Evolutionary conservation across 257 asterid genomes (phyloP), one percentile per base, ranked within the genome.

Genomic region (Forsythia viridissima): DNA sequence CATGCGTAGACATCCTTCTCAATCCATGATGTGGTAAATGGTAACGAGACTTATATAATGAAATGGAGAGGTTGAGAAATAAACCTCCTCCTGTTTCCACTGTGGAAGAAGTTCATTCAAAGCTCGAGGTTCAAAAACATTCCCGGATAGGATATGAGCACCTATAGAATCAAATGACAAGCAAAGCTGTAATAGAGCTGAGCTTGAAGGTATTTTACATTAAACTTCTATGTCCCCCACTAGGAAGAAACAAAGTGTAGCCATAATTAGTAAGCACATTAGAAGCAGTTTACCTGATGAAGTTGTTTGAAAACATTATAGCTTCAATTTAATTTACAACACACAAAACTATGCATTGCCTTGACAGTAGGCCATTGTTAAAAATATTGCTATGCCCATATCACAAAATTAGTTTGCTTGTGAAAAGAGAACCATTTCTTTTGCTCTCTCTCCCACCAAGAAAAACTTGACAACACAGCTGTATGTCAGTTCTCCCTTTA

Each of bases 81-180:
- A 72, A 82, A 92, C 99, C 94, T 93, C 91, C 79, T 92, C 96
- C 77, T 87, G 80, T 77, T 88, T 96, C 99, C 99, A 96, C 9
- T 77, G 87, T 4, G 99, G 99, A 65, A 96, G 81, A 86, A 96
- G 99, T 87, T 96, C 98, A 84, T 96, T 90, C 88, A 96, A 80
- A 18, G 97, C 96, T 71, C 97, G 92, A 37, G 97, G 93, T 89
- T 96, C 98, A 74, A 93, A 96, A 83, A 96, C 97, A 80, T 96
- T 96, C 48, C 99, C 99, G 2, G 99, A 96, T 84, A 96, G 67
- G 78, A 96, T 86, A 89, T 96, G 99, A 86, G 96, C 97, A 84
- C 99, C 99, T 94, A 79, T 8, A 70, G 59, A 73, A 77, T 59
- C 77, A 75, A 84, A 67, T n/a, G 78, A 78, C 20, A 72, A 75